These are phyloP conservation scores for Blastosporella zonata DNA, from an alignment of 1,284 basidiomycete genomes.

Conservation along the genomic window DNA sequence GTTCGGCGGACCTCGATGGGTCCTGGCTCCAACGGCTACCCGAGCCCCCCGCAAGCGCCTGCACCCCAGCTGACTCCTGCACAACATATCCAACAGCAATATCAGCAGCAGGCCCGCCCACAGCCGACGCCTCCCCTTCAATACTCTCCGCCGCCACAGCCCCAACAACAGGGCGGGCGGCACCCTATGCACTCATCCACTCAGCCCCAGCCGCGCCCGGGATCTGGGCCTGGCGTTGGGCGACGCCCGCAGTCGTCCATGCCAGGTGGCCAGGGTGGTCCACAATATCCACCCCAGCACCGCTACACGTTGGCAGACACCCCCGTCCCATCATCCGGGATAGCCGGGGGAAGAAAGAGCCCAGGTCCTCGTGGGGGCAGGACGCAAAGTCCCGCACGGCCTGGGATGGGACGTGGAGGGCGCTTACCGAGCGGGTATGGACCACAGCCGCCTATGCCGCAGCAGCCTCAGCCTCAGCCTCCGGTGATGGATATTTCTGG, in stretches of 20 bases:
- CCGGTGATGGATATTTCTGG: slow-evolving; percentile 10
- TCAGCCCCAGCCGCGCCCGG: slow-evolving; percentile 13
- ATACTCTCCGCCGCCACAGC: slow-evolving; percentile 9
- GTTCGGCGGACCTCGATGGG: slow-evolving; percentile 38
- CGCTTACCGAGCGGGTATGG: slow-evolving; percentile 7
- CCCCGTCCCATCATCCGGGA: slow-evolving; percentile 8
- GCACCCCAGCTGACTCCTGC: slow-evolving; percentile 15
- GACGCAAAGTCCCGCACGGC: slow-evolving; percentile 21
- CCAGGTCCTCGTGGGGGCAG: slow-evolving; percentile 18
- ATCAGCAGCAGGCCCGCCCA: slow-evolving; percentile 17
- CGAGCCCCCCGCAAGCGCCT: slow-evolving; percentile 4
- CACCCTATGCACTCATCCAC: slow-evolving; percentile 11
- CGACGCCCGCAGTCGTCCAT: slow-evolving; percentile 15
- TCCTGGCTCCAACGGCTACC: slow-evolving; percentile 6
- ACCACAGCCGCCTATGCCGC: background rate
- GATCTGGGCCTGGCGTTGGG: slow-evolving; percentile 15
- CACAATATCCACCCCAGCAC: slow-evolving; percentile 30
- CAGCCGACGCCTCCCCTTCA: slow-evolving; percentile 6
- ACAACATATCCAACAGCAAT: slow-evolving; percentile 18
- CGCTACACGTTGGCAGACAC: slow-evolving; percentile 39
- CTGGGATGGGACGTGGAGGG: slow-evolving; percentile 15
- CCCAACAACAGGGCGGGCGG: slow-evolving; percentile 15
- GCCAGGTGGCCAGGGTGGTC: slow-evolving; percentile 10
- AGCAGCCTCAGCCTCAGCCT: slow-evolving; percentile 3
- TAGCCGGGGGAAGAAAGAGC: slow-evolving; percentile 18